Evolutionary conservation across 208 protist species (phyloP).

Genomic region (Trypanosoma scelopori): DNA sequence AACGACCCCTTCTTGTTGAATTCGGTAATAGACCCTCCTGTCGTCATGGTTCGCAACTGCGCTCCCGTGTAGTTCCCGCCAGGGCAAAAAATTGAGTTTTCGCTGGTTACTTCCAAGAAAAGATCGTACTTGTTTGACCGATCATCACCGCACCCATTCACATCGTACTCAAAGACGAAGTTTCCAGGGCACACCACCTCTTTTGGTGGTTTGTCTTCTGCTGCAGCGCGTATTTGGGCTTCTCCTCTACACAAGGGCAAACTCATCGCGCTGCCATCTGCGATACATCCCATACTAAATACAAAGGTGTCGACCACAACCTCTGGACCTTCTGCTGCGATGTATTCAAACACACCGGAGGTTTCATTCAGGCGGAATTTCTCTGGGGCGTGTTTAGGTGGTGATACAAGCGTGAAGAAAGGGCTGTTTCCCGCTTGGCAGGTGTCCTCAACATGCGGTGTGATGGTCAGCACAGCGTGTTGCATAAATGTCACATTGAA

Average conservation of each 20-base stretch:
- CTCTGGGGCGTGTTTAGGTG: slow-evolving; percentile 27
- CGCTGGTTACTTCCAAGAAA: slow-evolving; percentile 3
- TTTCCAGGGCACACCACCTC: slow-evolving; percentile 16
- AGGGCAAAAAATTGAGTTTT: slow-evolving; percentile 12
- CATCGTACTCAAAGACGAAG: slow-evolving; percentile 16
- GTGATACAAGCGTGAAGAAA: slow-evolving; percentile 19
- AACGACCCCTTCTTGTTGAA: slow-evolving; percentile 43
- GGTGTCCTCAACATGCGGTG: slow-evolving; percentile 25
- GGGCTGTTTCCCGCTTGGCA: slow-evolving; percentile 19
- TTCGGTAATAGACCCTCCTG: slow-evolving; percentile 14
- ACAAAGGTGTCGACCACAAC: slow-evolving; percentile 24
- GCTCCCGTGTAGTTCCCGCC: slow-evolving; percentile 17
- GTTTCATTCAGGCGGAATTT: slow-evolving; percentile 21
- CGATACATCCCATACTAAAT: slow-evolving; percentile 29
- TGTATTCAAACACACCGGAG: slow-evolving; percentile 32
- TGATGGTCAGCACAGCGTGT: slow-evolving; percentile 15
- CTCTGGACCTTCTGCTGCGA: slow-evolving; percentile 23
- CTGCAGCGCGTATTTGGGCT: slow-evolving; percentile 26
- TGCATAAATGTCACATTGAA: slow-evolving; percentile 28
- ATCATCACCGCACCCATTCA: not conserved
- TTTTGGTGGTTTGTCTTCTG: slow-evolving; percentile 2
- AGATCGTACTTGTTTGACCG: slow-evolving; percentile 10
- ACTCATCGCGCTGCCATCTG: not conserved
- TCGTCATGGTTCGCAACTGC: slow-evolving; percentile 2
- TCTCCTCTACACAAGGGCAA: slow-evolving; percentile 22